phyloP scores from a whole-genome alignment of 1,139 yeast genomes.

The Nadsonia starkeyi-henricii region DNA sequence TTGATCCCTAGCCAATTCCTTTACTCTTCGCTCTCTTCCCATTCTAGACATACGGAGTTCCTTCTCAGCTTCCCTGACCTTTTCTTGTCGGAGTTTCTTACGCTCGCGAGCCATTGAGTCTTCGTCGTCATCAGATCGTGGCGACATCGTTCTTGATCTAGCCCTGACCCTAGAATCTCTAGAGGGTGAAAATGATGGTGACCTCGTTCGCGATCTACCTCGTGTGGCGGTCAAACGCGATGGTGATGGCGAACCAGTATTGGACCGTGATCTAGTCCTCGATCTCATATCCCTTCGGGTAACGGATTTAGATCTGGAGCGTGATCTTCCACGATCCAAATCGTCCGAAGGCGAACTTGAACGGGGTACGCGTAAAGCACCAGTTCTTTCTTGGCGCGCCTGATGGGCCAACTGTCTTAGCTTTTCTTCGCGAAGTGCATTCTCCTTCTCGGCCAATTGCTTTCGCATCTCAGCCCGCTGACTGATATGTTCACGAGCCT shows the following conservation, averaged over 20 bases:
- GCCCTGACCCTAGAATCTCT: neutral
- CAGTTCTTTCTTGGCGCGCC: constrained; percentile 30
- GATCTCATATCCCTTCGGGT: constrained; percentile 2
- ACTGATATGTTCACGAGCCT: constrained; percentile 59
- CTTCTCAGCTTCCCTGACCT: constrained; percentile 33
- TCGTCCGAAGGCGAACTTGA: constrained; percentile 1
- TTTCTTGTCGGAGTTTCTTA: constrained; percentile 29
- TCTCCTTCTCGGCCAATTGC: constrained; percentile 41
- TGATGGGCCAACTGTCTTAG: constrained; percentile 44
- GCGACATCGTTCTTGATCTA: neutral
- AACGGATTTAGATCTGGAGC: neutral
- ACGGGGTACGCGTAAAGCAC: constrained; percentile 4
- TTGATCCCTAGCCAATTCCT: constrained; percentile 30
- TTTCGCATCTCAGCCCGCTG: constrained; percentile 43
- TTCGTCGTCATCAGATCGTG: constrained; percentile 4
- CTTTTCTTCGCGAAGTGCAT: constrained; percentile 44
- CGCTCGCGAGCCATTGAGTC: constrained; percentile 24
- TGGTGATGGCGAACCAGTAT: constrained; percentile 5
- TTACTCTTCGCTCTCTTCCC: constrained; percentile 33
- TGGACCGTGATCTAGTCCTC: constrained; percentile 5
- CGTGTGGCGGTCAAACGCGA: constrained; percentile 1
- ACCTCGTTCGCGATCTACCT: constrained; percentile 1
- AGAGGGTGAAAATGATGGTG: neutral
- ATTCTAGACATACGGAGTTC: constrained; percentile 32
- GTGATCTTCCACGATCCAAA: constrained; percentile 3